A percentile compares a stretch with the other conserved stretches of the same genome.
Evolutionary conservation across 805 yeast genomes (phyloP).

Genomic region (Suhomyces vadensis): DNA sequence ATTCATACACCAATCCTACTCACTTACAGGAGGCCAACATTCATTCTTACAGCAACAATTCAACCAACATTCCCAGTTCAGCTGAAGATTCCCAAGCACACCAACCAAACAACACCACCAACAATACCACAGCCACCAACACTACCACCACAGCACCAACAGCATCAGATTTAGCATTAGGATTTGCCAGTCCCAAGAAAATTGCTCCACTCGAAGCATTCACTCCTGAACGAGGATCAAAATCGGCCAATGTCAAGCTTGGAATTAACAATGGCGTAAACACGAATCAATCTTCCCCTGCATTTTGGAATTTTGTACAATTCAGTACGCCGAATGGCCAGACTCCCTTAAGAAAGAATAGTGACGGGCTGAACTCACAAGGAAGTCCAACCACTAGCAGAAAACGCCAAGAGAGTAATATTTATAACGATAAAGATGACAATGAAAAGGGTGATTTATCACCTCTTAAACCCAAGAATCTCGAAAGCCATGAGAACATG

Average conservation of each 20-base stretch:
- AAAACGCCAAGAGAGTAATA: conserved; percentile 15
- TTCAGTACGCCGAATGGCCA: conserved; percentile 53
- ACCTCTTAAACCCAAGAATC: conserved; percentile 17
- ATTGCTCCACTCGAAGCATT: conserved; percentile 44
- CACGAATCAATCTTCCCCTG: conserved; percentile 73
- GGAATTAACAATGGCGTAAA: conserved; percentile 28
- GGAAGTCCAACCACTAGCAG: conserved; percentile 43
- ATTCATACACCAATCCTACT: conserved; percentile 23
- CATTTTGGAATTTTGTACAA: conserved; percentile 90
- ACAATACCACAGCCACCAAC: conserved; percentile 7
- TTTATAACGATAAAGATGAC: conserved; percentile 14
- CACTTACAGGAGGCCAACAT: conserved; percentile 5
- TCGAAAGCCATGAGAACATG: conserved; percentile 6
- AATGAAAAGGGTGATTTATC: conserved; percentile 17
- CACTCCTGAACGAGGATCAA: conserved; percentile 46
- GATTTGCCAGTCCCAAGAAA: conserved; percentile 45
- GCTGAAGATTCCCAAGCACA: conserved; percentile 7
- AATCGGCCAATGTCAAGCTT: conserved; percentile 21
- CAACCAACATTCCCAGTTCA: conserved; percentile 14
- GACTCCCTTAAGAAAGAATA: conserved; percentile 40
- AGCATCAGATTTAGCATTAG: conserved; percentile 36
- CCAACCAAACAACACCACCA: conserved; percentile 11
- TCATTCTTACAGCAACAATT: conserved; percentile 9
- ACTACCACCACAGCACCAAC: conserved; percentile 25
- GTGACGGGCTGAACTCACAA: conserved; percentile 39